phyloP scores from a whole-genome alignment of 2,329 filamentous ascomycete species.

The Verticillium nonalfalfae region DNA sequence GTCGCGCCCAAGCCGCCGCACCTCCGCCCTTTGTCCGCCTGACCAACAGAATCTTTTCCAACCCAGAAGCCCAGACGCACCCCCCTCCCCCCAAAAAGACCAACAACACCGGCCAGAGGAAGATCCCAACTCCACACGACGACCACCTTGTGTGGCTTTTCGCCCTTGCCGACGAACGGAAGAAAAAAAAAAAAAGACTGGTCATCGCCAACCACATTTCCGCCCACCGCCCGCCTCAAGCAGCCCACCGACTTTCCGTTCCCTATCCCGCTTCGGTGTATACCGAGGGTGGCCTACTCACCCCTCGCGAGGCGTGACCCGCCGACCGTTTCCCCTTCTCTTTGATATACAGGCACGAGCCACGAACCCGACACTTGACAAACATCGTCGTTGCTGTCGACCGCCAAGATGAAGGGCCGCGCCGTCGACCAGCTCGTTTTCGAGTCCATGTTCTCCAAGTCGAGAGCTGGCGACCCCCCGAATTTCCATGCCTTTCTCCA shows the following conservation, averaged over 20 bases:
- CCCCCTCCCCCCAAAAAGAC: too few species aligned
- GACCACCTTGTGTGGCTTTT: too few species aligned
- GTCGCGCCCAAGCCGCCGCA: neutral
- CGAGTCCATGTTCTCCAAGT: constrained; percentile 65
- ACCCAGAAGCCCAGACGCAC: neutral
- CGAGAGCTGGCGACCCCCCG: constrained; percentile 60
- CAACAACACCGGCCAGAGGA: too few species aligned
- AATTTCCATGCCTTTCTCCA: constrained; percentile 66
- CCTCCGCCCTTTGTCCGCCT: neutral
- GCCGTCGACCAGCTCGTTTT: constrained; percentile 68
- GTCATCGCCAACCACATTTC: neutral
- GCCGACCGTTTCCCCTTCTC: neutral
- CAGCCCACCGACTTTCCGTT: neutral
- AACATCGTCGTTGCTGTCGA: neutral
- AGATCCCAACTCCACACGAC: too few species aligned
- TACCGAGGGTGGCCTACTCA: neutral
- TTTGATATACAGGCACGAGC: neutral
- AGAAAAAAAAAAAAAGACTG: neutral
- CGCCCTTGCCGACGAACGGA: too few species aligned
- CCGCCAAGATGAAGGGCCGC: constrained; percentile 60
- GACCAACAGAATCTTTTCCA: neutral
- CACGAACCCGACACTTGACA: neutral
- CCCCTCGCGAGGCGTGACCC: neutral
- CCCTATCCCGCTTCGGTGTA: neutral
- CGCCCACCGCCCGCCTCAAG: neutral